These are phyloP conservation scores for Pluteus cervinus DNA, from an alignment of 768 basidiomycete genomes.

Conservation along the genomic window DNA sequence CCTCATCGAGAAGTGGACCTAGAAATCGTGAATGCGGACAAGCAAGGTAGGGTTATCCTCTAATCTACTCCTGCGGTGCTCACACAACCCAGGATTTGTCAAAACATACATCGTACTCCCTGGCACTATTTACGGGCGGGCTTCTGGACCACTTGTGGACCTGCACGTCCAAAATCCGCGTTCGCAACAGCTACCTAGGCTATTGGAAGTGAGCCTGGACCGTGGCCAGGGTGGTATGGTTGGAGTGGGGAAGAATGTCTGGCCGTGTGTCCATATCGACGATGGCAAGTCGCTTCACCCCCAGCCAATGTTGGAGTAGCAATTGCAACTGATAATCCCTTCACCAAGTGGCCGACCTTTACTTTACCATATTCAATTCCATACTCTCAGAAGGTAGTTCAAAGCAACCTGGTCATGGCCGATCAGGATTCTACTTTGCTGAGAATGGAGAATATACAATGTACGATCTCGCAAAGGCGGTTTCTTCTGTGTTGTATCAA, in stretches of 20 bases:
- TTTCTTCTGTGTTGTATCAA: conserved; percentile 26
- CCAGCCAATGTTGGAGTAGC: too few relatives aligned
- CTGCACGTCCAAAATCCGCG: conserved; percentile 41
- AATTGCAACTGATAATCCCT: neutral
- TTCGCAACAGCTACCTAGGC: conserved; percentile 43
- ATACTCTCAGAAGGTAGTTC: conserved; percentile 15
- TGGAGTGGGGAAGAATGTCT: conserved; percentile 46
- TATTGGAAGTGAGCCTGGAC: conserved; percentile 33
- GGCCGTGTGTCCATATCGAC: conserved; percentile 49
- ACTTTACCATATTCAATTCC: conserved; percentile 33
- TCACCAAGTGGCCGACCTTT: conserved; percentile 37
- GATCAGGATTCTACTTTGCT: conserved; percentile 42
- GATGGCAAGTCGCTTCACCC: conserved; percentile 46
- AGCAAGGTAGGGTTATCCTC: conserved; percentile 27
- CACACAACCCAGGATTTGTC: conserved; percentile 40
- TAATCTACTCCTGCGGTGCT: too few relatives aligned
- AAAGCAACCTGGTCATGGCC: conserved; percentile 29
- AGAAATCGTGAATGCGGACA: conserved; percentile 38
- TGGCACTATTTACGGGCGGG: conserved; percentile 46
- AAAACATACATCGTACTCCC: conserved; percentile 49
- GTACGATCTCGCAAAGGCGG: conserved; percentile 28
- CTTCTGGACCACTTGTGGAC: conserved; percentile 41
- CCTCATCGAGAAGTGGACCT: conserved; percentile 46
- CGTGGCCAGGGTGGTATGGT: conserved; percentile 44
- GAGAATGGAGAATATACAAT: conserved; percentile 41